Percentiles rank a stretch among this genome's conserved stretches.
Evolutionary conservation across 106 monocot genomes (phyloP).

Genomic region (Platanthera zijinensis): DNA sequence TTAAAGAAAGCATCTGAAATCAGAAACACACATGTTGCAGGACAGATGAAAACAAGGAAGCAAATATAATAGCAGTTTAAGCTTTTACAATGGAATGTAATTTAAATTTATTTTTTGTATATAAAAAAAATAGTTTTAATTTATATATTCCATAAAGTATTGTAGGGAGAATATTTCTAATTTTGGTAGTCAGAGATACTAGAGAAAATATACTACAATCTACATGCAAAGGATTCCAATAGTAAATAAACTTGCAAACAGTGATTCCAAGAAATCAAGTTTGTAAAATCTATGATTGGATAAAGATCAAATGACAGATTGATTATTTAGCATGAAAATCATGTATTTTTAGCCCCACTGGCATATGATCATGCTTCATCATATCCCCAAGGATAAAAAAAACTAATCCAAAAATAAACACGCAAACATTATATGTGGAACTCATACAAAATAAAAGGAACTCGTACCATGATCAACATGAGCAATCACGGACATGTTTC

Average conservation of each 20-base stretch:
- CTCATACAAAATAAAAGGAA: background rate
- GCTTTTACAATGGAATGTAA: no score
- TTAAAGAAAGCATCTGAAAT: no score
- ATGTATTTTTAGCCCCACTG: background rate
- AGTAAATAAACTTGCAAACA: background rate
- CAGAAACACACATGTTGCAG: no score
- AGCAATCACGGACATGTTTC: constrained; percentile 52
- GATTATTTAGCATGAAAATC: background rate
- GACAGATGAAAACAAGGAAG: no score
- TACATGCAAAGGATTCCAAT: background rate
- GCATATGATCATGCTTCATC: background rate
- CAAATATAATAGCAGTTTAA: no score
- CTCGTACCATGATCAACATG: constrained; percentile 48
- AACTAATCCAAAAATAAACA: background rate
- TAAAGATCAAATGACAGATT: background rate
- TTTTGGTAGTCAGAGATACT: background rate
- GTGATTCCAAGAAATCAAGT: background rate
- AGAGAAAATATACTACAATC: background rate
- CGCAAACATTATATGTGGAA: background rate
- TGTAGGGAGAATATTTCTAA: background rate
- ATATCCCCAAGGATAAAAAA: background rate
- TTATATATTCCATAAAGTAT: background rate
- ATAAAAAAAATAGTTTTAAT: no score
- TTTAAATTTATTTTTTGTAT: no score
- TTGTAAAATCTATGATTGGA: background rate